phyloP scores from a whole-genome alignment of 257 asterid genomes.

The Rubia yunnanensis region DNA sequence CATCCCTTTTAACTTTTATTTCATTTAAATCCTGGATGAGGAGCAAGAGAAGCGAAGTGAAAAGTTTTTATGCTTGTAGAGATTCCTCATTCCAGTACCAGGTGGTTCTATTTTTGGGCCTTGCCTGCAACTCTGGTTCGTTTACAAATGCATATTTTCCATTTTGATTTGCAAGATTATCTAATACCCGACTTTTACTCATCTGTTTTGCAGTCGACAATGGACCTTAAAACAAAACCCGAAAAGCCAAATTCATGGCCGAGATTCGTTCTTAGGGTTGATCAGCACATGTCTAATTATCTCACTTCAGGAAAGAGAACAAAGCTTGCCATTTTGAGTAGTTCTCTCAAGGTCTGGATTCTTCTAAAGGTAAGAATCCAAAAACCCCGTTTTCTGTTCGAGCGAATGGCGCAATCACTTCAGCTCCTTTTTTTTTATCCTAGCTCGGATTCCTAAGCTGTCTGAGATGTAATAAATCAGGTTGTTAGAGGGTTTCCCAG shows the following conservation, averaged over 20 bases:
- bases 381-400: neutral
- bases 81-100: neutral
- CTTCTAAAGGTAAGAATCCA: constrained; percentile 62
- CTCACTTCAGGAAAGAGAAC: constrained; percentile 89
- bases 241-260: constrained; percentile 87
- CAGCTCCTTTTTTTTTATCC: neutral
- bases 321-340: constrained; percentile 75
- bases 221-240: constrained; percentile 61
- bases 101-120: neutral
- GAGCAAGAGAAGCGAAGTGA: neutral
- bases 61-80: neutral
- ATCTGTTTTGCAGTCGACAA: constrained; percentile 50
- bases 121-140: neutral
- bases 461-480: constrained; percentile 24
- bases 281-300: constrained; percentile 83
- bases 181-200: neutral
- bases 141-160: neutral
- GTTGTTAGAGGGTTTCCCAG: constrained; percentile 80
- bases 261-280: constrained; percentile 74
- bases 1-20: neutral
- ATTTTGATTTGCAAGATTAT: neutral
- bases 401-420: neutral
- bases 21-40: neutral
- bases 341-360: constrained; percentile 97
- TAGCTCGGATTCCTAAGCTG: neutral